Conservation (phyloP, 148 eudicot genomes). For the Euryodendron excelsum region DNA sequence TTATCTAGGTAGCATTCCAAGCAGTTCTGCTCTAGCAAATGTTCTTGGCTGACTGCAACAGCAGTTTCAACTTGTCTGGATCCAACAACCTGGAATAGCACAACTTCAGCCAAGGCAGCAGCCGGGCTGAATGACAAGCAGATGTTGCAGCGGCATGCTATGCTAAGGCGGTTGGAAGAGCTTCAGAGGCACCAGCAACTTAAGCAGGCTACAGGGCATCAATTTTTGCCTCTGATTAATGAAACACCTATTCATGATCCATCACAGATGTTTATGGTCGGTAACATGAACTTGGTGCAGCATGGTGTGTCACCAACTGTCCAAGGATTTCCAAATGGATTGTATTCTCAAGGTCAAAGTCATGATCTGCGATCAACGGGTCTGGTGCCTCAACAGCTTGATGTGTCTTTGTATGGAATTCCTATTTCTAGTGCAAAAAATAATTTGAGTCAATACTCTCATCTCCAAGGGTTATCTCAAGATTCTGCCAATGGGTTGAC, state of each 20-base stretch:
- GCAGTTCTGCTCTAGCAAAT: too few species aligned
- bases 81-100: conserved; percentile 16
- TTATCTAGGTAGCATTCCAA: neutral
- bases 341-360: conserved; percentile 28
- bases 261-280: conserved; percentile 32
- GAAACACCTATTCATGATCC: conserved; percentile 35
- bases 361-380: conserved; percentile 24
- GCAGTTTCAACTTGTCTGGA: neutral
- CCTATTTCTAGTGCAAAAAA: conserved; percentile 33
- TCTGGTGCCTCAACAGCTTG: conserved; percentile 29
- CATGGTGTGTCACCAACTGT: conserved; percentile 31
- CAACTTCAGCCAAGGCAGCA: conserved; percentile 38
- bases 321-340: conserved; percentile 45
- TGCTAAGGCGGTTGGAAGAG: conserved; percentile 61
- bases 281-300: conserved; percentile 42
- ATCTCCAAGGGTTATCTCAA: conserved; percentile 32
- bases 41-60: neutral
- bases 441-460: conserved; percentile 26
- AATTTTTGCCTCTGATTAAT: conserved; percentile 23
- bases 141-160: conserved; percentile 54
- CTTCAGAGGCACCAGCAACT: conserved; percentile 52
- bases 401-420: conserved; percentile 40
- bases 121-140: conserved; percentile 32
- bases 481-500: conserved; percentile 23
- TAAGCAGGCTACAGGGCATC: conserved; percentile 34